Base-by-base conservation (phyloP, 768 basidiomycete genomes). In the Tylopilus balloui region DNA sequence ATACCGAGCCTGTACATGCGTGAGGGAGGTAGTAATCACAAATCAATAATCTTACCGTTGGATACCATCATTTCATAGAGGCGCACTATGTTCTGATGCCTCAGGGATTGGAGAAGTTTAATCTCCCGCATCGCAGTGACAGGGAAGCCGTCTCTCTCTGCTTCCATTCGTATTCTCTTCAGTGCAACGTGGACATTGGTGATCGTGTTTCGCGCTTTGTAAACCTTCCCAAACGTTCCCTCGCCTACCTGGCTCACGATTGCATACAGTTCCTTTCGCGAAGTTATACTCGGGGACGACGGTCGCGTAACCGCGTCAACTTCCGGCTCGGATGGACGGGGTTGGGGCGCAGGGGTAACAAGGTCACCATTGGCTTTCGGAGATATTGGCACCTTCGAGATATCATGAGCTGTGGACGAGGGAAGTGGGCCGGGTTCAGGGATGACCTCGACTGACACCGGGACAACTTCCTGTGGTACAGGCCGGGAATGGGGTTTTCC, bases 31-130 rank as follows among this genome's bases (percentile, higher is more conserved):
- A 12, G 0, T 10, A 11, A 45, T 31, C 37, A 10, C 34, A 2
- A 24, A 17, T 9, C 11, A 37, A 47, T 8, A 15, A 12, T 57
- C 79, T 56, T 58, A 93, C 96, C 93, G 58, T 91, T 89, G 1
- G 93, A 92, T 7, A 98, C 94, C 88, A 99, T 94, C 93, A 99
- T 99, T 70, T 99, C 96, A 56, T 88, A 83, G 31, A 99, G 72
- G 42, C 78, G 78, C 36, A 99, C 83, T 36, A 99, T 80, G 61
- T 99, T 99, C 32, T 78, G 77, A 66, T 99, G 95, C 51, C 83
- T 77, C 42, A 99, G 69, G 6, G 86, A 89, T 64, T 99, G 96
- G 27, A 99, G 71, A 34, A 99, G 80, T 64, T 98, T 99, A 70
- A 99, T 97, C 71, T 99, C 96, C 42, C 96, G 81, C 87, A 98